A percentile compares a stretch with the other conserved stretches of the same genome.
Conservation (phyloP, 2,329 filamentous ascomycete species). For the Monosporascus sp. region DNA sequence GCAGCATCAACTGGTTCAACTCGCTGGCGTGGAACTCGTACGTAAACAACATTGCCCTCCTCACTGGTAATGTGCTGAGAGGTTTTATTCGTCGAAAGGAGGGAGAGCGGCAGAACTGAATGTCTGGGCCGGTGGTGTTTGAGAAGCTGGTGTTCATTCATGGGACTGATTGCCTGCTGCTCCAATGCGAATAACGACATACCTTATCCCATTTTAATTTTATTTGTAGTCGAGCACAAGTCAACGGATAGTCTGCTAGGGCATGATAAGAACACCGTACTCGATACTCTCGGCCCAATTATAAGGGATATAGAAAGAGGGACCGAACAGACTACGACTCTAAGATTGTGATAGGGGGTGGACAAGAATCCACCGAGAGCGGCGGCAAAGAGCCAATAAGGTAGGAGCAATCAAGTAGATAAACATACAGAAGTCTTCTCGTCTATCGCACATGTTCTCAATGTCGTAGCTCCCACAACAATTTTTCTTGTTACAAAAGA, state of each 20-base stretch:
- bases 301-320: no score
- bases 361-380: no score
- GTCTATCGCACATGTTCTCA: background rate
- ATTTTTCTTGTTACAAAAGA: background rate
- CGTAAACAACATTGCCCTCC: constrained; percentile 19
- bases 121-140: background rate
- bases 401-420: no score
- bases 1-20: constrained; percentile 23
- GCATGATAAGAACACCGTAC: no score
- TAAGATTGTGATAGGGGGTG: background rate
- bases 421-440: background rate
- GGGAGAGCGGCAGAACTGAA: background rate
- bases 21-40: constrained; percentile 19
- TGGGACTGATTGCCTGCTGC: no score
- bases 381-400: no score
- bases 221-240: no score
- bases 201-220: no score
- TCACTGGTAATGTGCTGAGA: constrained; percentile 18
- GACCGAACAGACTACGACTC: no score
- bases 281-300: no score
- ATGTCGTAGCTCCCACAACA: background rate
- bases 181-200: no score
- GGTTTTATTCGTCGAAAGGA: background rate
- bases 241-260: no score
- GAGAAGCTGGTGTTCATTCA: background rate